phyloP scores from a whole-genome alignment of 1,284 basidiomycete species.

The Ceratobasidium sp. region DNA sequence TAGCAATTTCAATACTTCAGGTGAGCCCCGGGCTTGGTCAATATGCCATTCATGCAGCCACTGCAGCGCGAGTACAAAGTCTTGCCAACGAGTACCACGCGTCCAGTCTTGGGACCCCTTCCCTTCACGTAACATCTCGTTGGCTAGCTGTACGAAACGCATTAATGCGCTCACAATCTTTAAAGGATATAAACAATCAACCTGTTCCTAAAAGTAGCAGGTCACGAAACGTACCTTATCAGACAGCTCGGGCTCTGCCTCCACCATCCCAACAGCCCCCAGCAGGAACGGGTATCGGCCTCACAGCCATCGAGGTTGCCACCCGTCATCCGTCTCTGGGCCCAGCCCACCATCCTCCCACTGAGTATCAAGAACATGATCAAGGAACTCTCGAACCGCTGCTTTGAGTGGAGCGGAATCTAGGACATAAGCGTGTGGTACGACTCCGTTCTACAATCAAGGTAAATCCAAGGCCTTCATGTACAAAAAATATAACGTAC shows the following conservation, averaged over 20 bases:
- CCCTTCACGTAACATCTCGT: slow-evolving; percentile 67
- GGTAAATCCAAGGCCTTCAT: neutral
- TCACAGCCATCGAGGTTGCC: slow-evolving; percentile 69
- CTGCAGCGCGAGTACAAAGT: slow-evolving; percentile 68
- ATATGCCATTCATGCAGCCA: slow-evolving; percentile 59
- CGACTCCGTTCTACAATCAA: slow-evolving; percentile 66
- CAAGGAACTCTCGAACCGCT: slow-evolving; percentile 66
- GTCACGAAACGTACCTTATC: slow-evolving; percentile 49
- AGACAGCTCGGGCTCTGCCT: slow-evolving; percentile 63
- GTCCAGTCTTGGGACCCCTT: slow-evolving; percentile 68
- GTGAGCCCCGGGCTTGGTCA: neutral
- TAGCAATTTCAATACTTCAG: neutral
- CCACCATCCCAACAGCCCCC: slow-evolving; percentile 69
- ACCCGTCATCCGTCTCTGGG: slow-evolving; percentile 65
- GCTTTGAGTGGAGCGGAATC: slow-evolving; percentile 63
- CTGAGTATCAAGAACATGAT: slow-evolving; percentile 68
- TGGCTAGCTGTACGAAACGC: slow-evolving; percentile 66
- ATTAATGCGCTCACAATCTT: slow-evolving; percentile 16
- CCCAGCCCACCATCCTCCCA: slow-evolving; percentile 71
- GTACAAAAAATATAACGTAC: slow-evolving; percentile 56
- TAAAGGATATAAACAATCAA: too few species aligned
- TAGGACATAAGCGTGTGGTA: slow-evolving; percentile 65
- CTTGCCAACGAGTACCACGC: slow-evolving; percentile 67
- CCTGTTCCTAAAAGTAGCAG: slow-evolving; percentile 64
- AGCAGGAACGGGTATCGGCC: slow-evolving; percentile 71